Percentiles rank a stretch among this genome's conserved stretches.
These are phyloP conservation scores for Rhizopus arrhizus DNA, from an alignment of 371 early-diverging fungal species.

Conservation along the genomic window DNA sequence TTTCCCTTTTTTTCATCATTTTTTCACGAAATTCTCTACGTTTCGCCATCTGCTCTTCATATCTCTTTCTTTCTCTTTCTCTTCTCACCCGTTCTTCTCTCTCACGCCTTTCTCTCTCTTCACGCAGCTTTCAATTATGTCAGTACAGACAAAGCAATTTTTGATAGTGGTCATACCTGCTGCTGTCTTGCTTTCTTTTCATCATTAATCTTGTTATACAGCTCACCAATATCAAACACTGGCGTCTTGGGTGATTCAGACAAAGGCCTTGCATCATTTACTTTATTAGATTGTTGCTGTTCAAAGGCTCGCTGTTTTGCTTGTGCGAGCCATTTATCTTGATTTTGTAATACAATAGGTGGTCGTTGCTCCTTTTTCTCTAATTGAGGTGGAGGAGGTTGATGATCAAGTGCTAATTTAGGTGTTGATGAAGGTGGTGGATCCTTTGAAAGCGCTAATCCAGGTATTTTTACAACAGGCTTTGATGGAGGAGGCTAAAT, in stretches of 20 bases:
- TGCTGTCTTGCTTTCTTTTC: conserved; percentile 35
- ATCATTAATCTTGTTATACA: conserved; percentile 33
- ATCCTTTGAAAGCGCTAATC: conserved; percentile 11
- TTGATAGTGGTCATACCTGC: conserved; percentile 25
- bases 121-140: conserved; percentile 19
- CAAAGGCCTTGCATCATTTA: background rate
- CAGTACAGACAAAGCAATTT: background rate
- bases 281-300: conserved; percentile 3
- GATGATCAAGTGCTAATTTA: conserved; percentile 4
- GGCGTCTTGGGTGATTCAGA: background rate
- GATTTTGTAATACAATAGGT: conserved; percentile 28
- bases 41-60: conserved; percentile 18
- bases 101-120: conserved; percentile 26
- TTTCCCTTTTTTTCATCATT: conserved; percentile 5
- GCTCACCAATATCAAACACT: conserved; percentile 31
- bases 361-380: conserved; percentile 25
- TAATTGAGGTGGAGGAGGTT: conserved; percentile 1
- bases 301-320: conserved; percentile 23
- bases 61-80: conserved; percentile 20
- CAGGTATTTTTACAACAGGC: conserved; percentile 3
- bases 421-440: background rate
- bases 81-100: conserved; percentile 20
- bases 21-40: conserved; percentile 25
- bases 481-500: background rate
- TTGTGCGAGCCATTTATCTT: conserved; percentile 37